Conservation (phyloP, 176 grass and related monocot genomes). For the Carex kokanica region DNA sequence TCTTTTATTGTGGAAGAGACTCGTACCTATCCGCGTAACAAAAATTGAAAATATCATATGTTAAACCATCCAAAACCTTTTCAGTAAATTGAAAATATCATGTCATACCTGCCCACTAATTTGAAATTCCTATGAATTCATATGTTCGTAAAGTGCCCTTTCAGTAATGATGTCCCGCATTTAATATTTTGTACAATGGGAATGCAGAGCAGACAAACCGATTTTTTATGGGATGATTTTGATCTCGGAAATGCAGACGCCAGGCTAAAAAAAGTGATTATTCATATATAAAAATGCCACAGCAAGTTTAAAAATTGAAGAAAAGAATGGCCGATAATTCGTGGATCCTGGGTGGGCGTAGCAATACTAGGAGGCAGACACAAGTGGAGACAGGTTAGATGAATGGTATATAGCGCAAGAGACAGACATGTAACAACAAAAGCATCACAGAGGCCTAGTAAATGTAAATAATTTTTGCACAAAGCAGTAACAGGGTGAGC, state of each 20-base stretch:
- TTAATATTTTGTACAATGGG: too few species aligned
- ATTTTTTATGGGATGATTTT: background rate
- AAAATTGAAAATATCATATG: too few species aligned
- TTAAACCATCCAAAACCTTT: too few species aligned
- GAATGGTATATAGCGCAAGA: background rate
- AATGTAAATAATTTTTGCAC: constrained; percentile 14
- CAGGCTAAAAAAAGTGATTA: background rate
- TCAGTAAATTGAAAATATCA: too few species aligned
- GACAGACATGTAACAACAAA: constrained; percentile 22
- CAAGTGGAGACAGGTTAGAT: background rate
- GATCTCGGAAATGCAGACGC: background rate
- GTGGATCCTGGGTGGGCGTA: background rate
- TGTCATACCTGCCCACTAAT: too few species aligned
- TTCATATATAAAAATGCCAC: background rate
- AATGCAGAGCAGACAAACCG: background rate
- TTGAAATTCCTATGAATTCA: background rate
- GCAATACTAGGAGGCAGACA: background rate
- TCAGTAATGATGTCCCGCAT: too few species aligned
- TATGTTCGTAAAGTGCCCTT: background rate
- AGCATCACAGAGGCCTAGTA: constrained; percentile 6
- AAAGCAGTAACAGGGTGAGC: constrained; percentile 7
- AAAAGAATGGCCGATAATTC: background rate
- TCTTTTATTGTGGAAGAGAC: background rate
- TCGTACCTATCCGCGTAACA: background rate
- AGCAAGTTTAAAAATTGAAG: background rate